Conservation (phyloP, 345 rosid genomes). For the Citrus trifoliata region DNA sequence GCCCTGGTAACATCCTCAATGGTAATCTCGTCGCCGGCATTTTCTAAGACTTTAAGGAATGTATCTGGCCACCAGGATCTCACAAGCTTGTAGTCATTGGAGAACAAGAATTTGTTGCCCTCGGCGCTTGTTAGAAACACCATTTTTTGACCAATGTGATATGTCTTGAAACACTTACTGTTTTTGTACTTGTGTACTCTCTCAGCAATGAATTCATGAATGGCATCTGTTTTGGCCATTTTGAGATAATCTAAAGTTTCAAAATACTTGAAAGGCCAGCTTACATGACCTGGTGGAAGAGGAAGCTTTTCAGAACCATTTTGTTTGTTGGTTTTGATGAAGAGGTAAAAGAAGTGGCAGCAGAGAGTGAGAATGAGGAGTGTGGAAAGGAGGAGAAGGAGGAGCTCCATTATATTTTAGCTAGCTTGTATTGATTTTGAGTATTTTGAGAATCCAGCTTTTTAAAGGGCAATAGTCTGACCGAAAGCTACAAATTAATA, state of each 20-base stretch:
- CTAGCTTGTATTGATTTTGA: too few relatives aligned
- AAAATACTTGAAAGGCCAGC: not conserved
- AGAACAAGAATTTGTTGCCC: not conserved
- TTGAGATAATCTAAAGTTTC: not conserved
- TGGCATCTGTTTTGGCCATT: not conserved
- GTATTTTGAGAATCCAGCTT: too few relatives aligned
- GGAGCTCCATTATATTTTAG: too few relatives aligned
- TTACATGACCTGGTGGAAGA: not conserved
- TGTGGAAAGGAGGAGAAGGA: not conserved
- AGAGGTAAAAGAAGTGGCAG: not conserved
- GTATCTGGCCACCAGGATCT: not conserved
- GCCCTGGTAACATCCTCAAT: not conserved
- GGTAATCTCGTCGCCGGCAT: not conserved
- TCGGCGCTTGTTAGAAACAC: not conserved
- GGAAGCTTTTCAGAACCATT: not conserved
- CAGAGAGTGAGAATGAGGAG: not conserved
- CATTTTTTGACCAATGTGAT: not conserved
- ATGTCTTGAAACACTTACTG: not conserved
- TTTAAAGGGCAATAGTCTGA: too few relatives aligned
- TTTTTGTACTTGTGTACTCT: not conserved
- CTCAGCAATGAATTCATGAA: not conserved
- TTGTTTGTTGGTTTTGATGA: not conserved
- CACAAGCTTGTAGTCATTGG: conserved; percentile 1
- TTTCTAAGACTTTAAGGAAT: not conserved
- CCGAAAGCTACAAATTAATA: too few relatives aligned